Percentiles rank a stretch among this genome's conserved stretches.
These are phyloP conservation scores for Leccinellum rugosiceps DNA, from an alignment of 768 basidiomycete species.

Conservation along the genomic window DNA sequence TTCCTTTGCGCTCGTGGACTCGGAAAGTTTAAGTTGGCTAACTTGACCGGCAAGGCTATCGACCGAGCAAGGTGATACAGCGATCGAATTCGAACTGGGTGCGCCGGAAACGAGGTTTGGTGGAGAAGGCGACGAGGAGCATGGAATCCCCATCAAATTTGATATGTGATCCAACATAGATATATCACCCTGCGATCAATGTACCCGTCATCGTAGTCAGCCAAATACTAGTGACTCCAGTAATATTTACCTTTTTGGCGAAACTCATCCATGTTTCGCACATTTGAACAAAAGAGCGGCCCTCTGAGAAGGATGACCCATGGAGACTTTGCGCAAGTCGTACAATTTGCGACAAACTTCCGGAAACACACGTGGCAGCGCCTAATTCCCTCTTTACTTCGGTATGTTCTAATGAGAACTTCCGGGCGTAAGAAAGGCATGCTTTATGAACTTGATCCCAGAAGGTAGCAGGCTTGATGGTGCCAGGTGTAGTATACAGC, in stretches of 20 bases:
- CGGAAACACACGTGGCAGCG: constrained; percentile 37
- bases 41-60: constrained; percentile 19
- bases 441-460: constrained; percentile 68
- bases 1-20: not conserved
- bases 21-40: constrained; percentile 19
- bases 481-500: constrained; percentile 48
- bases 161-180: constrained; percentile 46
- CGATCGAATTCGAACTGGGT: not conserved
- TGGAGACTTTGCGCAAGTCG: constrained; percentile 35
- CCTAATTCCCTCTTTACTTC: constrained; percentile 27
- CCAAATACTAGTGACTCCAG: not conserved
- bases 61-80: constrained; percentile 4
- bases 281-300: constrained; percentile 54
- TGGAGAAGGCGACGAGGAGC: constrained; percentile 3
- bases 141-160: constrained; percentile 33
- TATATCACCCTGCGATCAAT: constrained; percentile 43
- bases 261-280: constrained; percentile 74
- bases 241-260: constrained; percentile 53
- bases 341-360: constrained; percentile 44
- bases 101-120: not conserved
- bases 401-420: constrained; percentile 12
- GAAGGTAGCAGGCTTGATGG: constrained; percentile 49
- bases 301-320: constrained; percentile 42
- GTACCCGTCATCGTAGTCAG: not conserved
- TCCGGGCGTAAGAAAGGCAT: constrained; percentile 34